Evolutionary conservation across 2,329 filamentous ascomycete species (phyloP).

Genomic region (Orbilia oligospora): DNA sequence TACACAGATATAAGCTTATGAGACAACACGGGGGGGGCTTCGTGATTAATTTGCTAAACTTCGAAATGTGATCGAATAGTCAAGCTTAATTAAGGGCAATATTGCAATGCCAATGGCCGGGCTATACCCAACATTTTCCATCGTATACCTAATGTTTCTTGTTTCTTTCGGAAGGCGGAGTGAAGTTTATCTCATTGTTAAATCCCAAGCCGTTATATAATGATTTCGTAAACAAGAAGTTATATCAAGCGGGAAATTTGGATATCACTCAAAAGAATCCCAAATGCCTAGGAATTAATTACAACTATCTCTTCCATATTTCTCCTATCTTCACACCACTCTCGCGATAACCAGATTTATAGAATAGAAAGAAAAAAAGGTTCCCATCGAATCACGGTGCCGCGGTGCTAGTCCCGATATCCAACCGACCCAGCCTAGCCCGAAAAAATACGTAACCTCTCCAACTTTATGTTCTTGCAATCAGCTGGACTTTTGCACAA

Average conservation of each 20-base stretch:
- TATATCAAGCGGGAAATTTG: not conserved
- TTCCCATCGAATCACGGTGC: not conserved
- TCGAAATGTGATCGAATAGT: not conserved
- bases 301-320: not conserved
- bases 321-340: not conserved
- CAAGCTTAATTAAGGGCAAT: no score
- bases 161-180: not conserved
- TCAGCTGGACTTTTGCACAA: conserved; percentile 47
- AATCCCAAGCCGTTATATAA: not conserved
- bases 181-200: not conserved
- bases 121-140: not conserved
- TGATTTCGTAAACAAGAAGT: not conserved
- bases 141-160: not conserved
- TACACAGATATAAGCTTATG: not conserved
- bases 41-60: no score
- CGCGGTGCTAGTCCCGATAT: not conserved
- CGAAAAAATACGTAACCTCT: not conserved
- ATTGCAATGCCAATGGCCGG: no score
- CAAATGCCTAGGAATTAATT: not conserved
- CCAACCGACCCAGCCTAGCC: not conserved
- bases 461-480: conserved; percentile 24
- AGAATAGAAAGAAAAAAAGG: no score
- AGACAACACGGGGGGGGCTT: not conserved
- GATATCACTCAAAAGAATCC: not conserved
- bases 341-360: not conserved